These are phyloP conservation scores for Thelonectria rubi DNA, from an alignment of 2,329 filamentous ascomycete genomes.

Conservation along the genomic window DNA sequence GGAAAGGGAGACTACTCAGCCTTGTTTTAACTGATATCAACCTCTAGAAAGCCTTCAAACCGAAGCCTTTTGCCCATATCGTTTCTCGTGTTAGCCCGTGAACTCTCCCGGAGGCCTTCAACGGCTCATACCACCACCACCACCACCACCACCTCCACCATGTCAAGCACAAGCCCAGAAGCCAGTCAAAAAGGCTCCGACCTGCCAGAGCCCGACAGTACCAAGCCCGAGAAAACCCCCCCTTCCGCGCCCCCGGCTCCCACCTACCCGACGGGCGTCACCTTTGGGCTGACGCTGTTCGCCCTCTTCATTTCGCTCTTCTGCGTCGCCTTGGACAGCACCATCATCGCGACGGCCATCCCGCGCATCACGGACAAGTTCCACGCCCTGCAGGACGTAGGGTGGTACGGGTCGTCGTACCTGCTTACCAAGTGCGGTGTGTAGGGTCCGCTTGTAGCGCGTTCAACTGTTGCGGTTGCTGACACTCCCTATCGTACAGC, in stretches of 20 bases:
- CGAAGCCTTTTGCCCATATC: neutral
- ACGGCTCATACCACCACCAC: too few species aligned
- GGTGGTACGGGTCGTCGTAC: conserved; percentile 63
- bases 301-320: conserved; percentile 7
- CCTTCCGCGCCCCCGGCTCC: neutral
- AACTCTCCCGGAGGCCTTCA: neutral
- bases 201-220: neutral
- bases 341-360: conserved; percentile 60
- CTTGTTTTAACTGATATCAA: neutral
- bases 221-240: neutral
- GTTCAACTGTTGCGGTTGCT: too few species aligned
- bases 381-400: conserved; percentile 54
- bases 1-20: too few species aligned
- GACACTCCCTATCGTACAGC: conserved; percentile 17
- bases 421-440: conserved; percentile 47
- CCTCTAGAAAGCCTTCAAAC: neutral
- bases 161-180: neutral
- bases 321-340: conserved; percentile 31
- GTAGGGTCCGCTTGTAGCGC: conserved; percentile 21
- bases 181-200: neutral
- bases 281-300: conserved; percentile 1
- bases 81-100: neutral
- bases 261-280: conserved; percentile 1
- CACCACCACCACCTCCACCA: neutral
- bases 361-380: conserved; percentile 58